Base-by-base conservation (phyloP, 208 protist species). In the Porcisia deanei region DNA sequence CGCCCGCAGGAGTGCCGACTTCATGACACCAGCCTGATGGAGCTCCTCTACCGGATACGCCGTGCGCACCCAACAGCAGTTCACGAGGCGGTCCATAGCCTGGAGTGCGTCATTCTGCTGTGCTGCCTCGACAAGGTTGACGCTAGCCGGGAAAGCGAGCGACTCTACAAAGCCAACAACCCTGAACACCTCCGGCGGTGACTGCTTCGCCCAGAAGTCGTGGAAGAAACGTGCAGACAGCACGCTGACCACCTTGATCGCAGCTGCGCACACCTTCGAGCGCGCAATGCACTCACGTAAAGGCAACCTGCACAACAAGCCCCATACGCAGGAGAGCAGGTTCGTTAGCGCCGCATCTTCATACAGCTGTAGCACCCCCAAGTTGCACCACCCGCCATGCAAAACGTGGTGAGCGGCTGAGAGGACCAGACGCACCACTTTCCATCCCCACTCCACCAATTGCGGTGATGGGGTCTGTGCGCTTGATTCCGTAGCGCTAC, bases 331-430 rank as follows among this genome's bases (percentile, higher is more conserved):
- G 12, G 54, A 39, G 41, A 94, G 79, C 57, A 86, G 79, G 22
- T 5, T 41, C 18, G 67, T 57, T 18, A 94, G 76, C 12, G 84
- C 74, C 20, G 73, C 18, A 30, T 91, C 90, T 30, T 83, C 67
- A 71, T 88, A 94, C 3, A 91, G 80, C 58, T 84, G 75, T 8
- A 94, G 68, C 6, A 89, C 80, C 1, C 82, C 87, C 52, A 91
- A 72, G 63, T 91, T 92, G 70, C 90, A 94, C 74, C 84, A 91
- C 14, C 82, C 82, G 8, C 87, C 87, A 22, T 84, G 81, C 12
- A 94, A 72, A 61, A 88, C 67, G 76, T 87, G 85, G 71, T 73
- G 70, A 8, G 77, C 84, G 22, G 82, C 86, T 30, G 61, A 67
- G 34, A 94, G 75, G 1, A 72, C 47, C 47, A 88, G 74, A 9